Evolutionary conservation across 2,329 filamentous ascomycete genomes (phyloP).

Genomic region (Ascochyta koolunga): DNA sequence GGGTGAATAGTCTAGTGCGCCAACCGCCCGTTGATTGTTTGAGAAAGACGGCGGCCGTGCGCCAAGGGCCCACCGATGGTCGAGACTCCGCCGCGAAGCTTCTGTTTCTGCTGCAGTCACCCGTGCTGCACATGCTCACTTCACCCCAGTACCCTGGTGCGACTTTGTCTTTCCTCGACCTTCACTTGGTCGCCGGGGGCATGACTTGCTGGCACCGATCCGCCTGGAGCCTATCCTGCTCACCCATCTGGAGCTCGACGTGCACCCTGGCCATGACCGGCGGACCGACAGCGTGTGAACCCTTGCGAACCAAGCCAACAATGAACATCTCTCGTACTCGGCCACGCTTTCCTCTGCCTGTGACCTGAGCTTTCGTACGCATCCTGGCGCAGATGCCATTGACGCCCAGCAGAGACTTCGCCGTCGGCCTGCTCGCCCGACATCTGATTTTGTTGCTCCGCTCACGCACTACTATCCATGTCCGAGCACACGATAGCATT

Average conservation of each 20-base stretch:
- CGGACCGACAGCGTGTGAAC: conserved; percentile 2
- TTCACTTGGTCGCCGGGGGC: not conserved
- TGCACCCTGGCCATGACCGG: not conserved
- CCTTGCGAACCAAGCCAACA: conserved; percentile 1
- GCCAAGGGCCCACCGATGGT: conserved; percentile 7
- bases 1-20: conserved; percentile 11
- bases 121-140: conserved; percentile 13
- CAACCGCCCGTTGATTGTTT: conserved; percentile 13
- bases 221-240: not conserved
- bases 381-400: not conserved
- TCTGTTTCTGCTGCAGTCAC: conserved; percentile 4
- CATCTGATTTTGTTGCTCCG: not conserved
- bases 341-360: conserved; percentile 2
- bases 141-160: conserved; percentile 15
- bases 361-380: conserved; percentile 9
- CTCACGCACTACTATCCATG: not conserved
- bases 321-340: not conserved
- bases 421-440: not conserved
- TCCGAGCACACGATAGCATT: not conserved
- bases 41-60: conserved; percentile 8
- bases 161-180: conserved; percentile 1
- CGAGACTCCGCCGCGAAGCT: conserved; percentile 13
- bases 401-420: conserved; percentile 2
- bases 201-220: conserved; percentile 6
- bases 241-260: not conserved